A percentile compares a stretch with the other conserved stretches of the same genome.
Evolutionary conservation across 1,139 yeast species (phyloP).

Genomic region (Hyphopichia khmerensis): DNA sequence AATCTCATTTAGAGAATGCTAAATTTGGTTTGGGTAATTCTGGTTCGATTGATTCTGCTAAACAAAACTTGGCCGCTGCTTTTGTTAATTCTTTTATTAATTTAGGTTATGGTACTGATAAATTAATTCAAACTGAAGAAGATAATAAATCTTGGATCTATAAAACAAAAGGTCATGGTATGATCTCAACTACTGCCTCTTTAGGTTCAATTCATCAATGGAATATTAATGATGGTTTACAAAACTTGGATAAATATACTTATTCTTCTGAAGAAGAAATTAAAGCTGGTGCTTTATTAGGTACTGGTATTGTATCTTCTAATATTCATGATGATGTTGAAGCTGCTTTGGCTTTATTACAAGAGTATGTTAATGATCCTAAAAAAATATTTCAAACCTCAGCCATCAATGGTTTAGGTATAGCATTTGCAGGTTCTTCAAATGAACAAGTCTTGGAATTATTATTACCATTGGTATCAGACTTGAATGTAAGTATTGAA

Average conservation of each 20-base stretch:
- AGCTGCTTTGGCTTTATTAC: conserved; percentile 82
- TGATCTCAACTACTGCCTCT: conserved; percentile 92
- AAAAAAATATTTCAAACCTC: conserved; percentile 64
- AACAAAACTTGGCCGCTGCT: conserved; percentile 92
- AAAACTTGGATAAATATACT: conserved; percentile 82
- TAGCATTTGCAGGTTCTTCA: conserved; percentile 93
- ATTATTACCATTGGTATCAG: conserved; percentile 85
- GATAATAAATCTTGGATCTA: conserved; percentile 83
- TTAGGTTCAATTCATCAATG: conserved; percentile 89
- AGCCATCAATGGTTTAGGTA: conserved; percentile 87
- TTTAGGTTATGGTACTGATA: conserved; percentile 87
- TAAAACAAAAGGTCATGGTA: conserved; percentile 89
- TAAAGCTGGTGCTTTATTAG: conserved; percentile 94
- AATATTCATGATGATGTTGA: conserved; percentile 97
- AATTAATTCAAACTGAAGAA: conserved; percentile 70
- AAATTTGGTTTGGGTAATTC: conserved; percentile 56
- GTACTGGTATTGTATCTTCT: conserved; percentile 91
- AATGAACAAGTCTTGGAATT: conserved; percentile 80
- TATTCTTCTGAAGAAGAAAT: conserved; percentile 85
- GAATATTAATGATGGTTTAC: conserved; percentile 89
- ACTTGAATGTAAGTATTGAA: conserved; percentile 71
- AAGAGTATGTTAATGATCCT: conserved; percentile 66
- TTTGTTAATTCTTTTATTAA: conserved; percentile 92
- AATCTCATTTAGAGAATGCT: conserved; percentile 79
- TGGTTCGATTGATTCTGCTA: conserved; percentile 85